These are phyloP conservation scores for Apiotrichum mycotoxinovorans DNA, from an alignment of 1,284 basidiomycete genomes.

Conservation along the genomic window DNA sequence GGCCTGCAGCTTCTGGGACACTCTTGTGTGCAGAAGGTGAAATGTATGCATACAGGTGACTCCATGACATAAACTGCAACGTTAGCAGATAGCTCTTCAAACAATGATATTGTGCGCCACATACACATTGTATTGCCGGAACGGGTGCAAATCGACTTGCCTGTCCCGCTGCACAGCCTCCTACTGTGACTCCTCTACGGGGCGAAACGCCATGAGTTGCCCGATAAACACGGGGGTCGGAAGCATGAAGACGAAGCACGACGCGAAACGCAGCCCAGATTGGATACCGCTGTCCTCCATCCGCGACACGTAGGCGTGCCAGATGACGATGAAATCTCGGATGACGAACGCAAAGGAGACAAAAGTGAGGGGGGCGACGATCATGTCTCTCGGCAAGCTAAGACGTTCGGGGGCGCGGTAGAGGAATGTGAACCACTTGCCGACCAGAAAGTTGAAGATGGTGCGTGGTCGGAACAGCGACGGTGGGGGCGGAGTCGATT, in stretches of 20 bases:
- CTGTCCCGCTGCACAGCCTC: not conserved
- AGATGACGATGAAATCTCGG: not conserved
- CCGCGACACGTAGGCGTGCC: not conserved
- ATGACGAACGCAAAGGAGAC: not conserved
- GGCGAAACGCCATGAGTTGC: not conserved
- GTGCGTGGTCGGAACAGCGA: not conserved
- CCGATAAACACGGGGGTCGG: not conserved
- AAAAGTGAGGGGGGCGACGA: not conserved
- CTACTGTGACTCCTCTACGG: not conserved
- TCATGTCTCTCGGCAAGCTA: not conserved
- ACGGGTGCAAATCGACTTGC: too few relatives aligned
- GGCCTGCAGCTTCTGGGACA: too few relatives aligned
- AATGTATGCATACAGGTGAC: too few relatives aligned
- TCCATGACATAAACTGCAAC: too few relatives aligned
- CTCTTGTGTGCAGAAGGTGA: too few relatives aligned
- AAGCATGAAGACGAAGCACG: not conserved
- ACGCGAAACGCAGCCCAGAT: not conserved
- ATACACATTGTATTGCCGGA: too few relatives aligned
- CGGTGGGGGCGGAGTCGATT: not conserved
- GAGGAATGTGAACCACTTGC: not conserved
- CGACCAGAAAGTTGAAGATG: too few relatives aligned
- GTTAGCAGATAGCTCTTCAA: too few relatives aligned
- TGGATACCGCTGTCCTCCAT: not conserved
- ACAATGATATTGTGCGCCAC: too few relatives aligned
- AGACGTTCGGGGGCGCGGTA: not conserved